Evolutionary conservation across 257 asterid genomes (phyloP), one percentile per base, ranked within the genome.

Genomic region (Penstemon davidsonii): DNA sequence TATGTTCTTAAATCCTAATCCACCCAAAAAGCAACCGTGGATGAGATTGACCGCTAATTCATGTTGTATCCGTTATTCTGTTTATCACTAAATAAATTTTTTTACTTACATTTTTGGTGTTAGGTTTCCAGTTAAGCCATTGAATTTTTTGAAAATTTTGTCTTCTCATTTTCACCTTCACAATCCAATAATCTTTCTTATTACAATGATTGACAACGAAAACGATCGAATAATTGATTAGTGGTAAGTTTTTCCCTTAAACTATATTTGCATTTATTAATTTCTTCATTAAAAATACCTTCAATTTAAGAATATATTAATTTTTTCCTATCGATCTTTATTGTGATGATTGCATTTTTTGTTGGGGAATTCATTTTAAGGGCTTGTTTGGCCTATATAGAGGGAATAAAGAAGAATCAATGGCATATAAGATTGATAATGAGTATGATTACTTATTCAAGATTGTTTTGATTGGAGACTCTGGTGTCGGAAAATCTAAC

Each of bases 401-500:
- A 72, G 66, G 49, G 59, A 25, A 25, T 25, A 25, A 25, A 25
- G 33, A 45, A 56, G 57, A 54, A n/a, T 45, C 43, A 68, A 73
- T 73, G 77, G 77, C 77, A 73, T 65, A 65, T 65, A 73, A 73
- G 60, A 67, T 73, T 55, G 77, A 73, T 56, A 56, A 67, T 41
- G 77, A 73, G 77, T 73, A 73, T 33, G 77, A 73, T 73, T 73
- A 73, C 43, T 57, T 73, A 57, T 64, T 72, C 70, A 71, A 71
- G 69, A 71, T 71, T 40, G 76, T 71, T 40, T 36, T 71, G 4
- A 69, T 69, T 13, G 72, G 72, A 55, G 72, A 67, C 54, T 67
- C 64, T 0, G 72, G 72, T 43, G 72, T 67, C n/a, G 72, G 72
- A 55, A 67, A 67, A 67, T 67, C 72, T 44, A 71, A 71, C 53